Conservation (phyloP, 257 asterid species). For the Thymus mandschuricus region DNA sequence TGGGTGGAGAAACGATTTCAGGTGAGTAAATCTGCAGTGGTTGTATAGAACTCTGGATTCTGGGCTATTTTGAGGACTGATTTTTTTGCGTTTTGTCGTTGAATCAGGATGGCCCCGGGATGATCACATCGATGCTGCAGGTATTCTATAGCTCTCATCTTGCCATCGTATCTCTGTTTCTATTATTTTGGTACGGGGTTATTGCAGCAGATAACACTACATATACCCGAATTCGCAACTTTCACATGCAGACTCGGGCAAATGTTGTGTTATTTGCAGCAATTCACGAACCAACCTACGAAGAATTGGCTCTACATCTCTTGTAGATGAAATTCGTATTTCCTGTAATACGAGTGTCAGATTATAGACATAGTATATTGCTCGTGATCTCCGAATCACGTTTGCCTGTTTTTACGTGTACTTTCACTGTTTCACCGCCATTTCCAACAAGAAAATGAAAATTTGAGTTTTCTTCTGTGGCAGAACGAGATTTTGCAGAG, state of each 20-base stretch:
- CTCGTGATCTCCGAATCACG: not conserved
- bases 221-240: no score
- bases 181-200: no score
- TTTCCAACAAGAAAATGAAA: not conserved
- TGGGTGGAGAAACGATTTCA: slow-evolving; percentile 81
- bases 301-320: no score
- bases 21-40: slow-evolving; percentile 43
- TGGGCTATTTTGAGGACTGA: slow-evolving; percentile 11
- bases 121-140: slow-evolving; percentile 74
- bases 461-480: slow-evolving; percentile 13
- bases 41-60: not conserved
- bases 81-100: slow-evolving; percentile 28
- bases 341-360: no score
- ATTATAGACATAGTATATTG: not conserved
- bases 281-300: no score
- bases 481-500: slow-evolving; percentile 58
- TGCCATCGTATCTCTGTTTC: not conserved
- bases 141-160: slow-evolving; percentile 35
- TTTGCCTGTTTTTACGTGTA: not conserved
- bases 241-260: no score
- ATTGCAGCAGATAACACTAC: no score
- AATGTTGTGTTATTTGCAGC: no score
- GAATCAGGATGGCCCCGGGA: slow-evolving; percentile 73
- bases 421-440: not conserved
- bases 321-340: no score